Evolutionary conservation across 1,139 yeast genomes (phyloP).

Genomic region (Yamadazyma trypodendri): DNA sequence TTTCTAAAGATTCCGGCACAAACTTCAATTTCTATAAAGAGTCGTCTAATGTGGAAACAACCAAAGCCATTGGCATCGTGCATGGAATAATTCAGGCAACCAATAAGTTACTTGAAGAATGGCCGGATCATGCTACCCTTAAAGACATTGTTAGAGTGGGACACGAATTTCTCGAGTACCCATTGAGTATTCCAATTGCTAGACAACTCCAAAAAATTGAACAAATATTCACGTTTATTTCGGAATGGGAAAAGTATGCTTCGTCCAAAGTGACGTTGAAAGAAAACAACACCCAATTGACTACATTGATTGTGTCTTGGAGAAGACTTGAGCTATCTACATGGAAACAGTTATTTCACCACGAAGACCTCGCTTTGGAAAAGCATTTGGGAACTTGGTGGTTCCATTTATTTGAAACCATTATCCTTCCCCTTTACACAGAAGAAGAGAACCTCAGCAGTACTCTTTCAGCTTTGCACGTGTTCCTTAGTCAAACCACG

Average conservation of each 20-base stretch:
- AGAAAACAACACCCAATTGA: slow-evolving; percentile 53
- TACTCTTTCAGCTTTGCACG: slow-evolving; percentile 67
- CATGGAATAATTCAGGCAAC: slow-evolving; percentile 49
- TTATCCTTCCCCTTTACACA: slow-evolving; percentile 48
- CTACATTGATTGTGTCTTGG: slow-evolving; percentile 81
- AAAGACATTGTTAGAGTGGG: slow-evolving; percentile 66
- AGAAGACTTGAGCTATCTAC: slow-evolving; percentile 81
- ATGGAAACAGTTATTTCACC: slow-evolving; percentile 74
- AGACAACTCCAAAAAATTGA: slow-evolving; percentile 79
- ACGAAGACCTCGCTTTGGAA: slow-evolving; percentile 59
- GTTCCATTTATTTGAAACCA: slow-evolving; percentile 82
- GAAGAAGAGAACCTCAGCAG: slow-evolving; percentile 29
- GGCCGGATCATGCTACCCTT: slow-evolving; percentile 96
- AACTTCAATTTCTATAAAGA: slow-evolving; percentile 68
- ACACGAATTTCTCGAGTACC: slow-evolving; percentile 61
- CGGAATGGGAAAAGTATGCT: slow-evolving; percentile 96
- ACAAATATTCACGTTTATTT: slow-evolving; percentile 74
- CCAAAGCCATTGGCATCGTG: slow-evolving; percentile 54
- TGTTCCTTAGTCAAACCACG: slow-evolving; percentile 73
- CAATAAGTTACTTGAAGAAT: slow-evolving; percentile 53
- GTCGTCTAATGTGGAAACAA: slow-evolving; percentile 60
- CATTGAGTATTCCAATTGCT: slow-evolving; percentile 72
- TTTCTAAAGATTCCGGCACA: slow-evolving; percentile 16
- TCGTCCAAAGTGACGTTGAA: slow-evolving; percentile 70
- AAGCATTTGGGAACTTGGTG: slow-evolving; percentile 76